Evolutionary conservation across 768 basidiomycete species (phyloP), one percentile per base, ranked within the genome.

Genomic region (Hysterangium stoloniferum): DNA sequence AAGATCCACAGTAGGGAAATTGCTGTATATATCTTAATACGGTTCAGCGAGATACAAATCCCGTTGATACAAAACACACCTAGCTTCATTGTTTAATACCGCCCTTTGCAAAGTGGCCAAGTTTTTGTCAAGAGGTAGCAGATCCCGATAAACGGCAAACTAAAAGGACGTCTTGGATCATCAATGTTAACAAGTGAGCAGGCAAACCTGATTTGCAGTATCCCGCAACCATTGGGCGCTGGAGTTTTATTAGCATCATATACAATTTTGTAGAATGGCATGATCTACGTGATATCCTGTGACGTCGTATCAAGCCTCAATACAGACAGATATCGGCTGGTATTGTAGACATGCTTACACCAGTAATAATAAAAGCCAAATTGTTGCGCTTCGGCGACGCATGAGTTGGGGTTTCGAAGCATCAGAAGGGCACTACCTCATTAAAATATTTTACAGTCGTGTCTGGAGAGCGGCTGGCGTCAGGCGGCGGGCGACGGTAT

Each of bases 181-280:
- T 9, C 9, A 34, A 12, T 19, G n/a, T 20, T 11, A n/a, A 12
- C 8, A 25, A 19, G 2, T 20, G 11, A n/a, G 4, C 3, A 27
- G 28, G 58, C 65, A 25, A 48, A 81, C 83, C 66, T 86, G 85
- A 60, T 88, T 89, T 22, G 78, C 82, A 19, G 86, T 85, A 60
- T 89, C 86, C 44, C 86, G 81, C 32, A 89, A 71, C 86, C 86
- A 89, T 59, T 88, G 86, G 2, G 86, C 86, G 28, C 85, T 88
- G 52, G 34, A 43, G 12, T 46, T 6, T 29, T 32, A 31, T 61
- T 29, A 59, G 45, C 31, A 28, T 48, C 28, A 20, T 20, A 17
- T 20, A 37, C n/a, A 17, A 29, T 37, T 53, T 32, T 44, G 47
- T 32, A 12, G 29, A 53, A 35, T 15, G 38, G 17, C 12, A 19